phyloP scores from a whole-genome alignment of 2,329 filamentous ascomycete species.

The Microdochium paspali region DNA sequence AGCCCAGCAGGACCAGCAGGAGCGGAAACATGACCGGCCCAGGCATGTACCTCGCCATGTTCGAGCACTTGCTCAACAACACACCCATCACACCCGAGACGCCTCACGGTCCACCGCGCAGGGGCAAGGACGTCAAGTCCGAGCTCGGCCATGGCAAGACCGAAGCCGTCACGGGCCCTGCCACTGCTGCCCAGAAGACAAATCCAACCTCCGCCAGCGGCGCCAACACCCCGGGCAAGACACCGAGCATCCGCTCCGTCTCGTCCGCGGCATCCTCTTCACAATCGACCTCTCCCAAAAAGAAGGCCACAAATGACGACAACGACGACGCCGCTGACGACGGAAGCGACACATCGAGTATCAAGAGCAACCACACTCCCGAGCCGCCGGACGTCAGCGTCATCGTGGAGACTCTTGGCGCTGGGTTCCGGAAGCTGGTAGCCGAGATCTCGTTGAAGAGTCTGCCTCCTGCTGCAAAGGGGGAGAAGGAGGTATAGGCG shows the following conservation, averaged over 20 bases:
- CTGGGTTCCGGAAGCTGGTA: slow-evolving; percentile 26
- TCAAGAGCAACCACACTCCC: slow-evolving; percentile 6
- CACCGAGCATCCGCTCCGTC: not conserved
- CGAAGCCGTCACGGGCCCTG: not conserved
- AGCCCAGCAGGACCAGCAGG: not conserved
- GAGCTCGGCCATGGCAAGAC: not conserved
- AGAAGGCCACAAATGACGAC: not conserved
- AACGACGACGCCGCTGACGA: not conserved
- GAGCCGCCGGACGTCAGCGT: slow-evolving; percentile 29
- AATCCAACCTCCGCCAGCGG: not conserved
- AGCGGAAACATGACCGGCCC: slow-evolving; percentile 44
- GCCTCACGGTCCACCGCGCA: slow-evolving; percentile 39
- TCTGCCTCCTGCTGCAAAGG: not conserved
- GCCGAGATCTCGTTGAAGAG: slow-evolving; percentile 5
- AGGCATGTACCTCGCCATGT: slow-evolving; percentile 62
- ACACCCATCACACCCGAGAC: slow-evolving; percentile 57
- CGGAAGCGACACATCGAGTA: not conserved
- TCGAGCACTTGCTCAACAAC: slow-evolving; percentile 63
- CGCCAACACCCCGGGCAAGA: not conserved
- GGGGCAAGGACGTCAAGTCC: slow-evolving; percentile 37
- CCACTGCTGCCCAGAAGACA: not conserved
- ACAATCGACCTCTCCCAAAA: not conserved
- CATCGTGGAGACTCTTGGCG: slow-evolving; percentile 29
- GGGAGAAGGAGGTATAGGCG: not conserved
- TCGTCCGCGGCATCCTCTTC: not conserved